Evolutionary conservation across 1,139 yeast genomes (phyloP).

Genomic region (Hanseniaspora uvarum): DNA sequence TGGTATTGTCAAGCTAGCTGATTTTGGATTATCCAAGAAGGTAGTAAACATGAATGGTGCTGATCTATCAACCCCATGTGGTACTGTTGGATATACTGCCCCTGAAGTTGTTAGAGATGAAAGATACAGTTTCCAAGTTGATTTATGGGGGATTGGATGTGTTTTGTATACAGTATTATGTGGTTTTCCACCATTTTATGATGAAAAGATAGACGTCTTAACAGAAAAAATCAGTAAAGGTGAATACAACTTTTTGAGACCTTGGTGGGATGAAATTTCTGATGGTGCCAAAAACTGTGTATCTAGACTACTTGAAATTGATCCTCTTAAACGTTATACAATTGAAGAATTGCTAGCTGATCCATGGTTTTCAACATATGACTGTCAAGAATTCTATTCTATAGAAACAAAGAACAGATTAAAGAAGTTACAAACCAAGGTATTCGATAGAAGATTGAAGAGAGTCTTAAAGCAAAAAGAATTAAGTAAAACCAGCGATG

Average conservation of each 20-base stretch:
- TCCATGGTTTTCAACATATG: conserved; percentile 54
- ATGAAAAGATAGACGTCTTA: conserved; percentile 69
- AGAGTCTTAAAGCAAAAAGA: conserved; percentile 16
- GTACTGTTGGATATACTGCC: conserved; percentile 85
- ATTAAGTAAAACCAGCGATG: conserved; percentile 2
- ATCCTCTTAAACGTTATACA: conserved; percentile 66
- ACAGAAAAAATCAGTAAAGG: conserved; percentile 78
- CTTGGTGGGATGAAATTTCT: conserved; percentile 97
- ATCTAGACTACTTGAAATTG: conserved; percentile 63
- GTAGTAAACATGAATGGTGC: conserved; percentile 44
- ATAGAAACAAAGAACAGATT: conserved; percentile 2
- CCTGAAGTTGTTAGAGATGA: conserved; percentile 88
- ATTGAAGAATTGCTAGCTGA: conserved; percentile 69
- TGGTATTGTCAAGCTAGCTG: conserved; percentile 78
- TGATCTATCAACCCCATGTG: conserved; percentile 62
- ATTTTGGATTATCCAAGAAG: conserved; percentile 84
- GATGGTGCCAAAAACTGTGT: conserved; percentile 73
- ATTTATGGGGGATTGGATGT: conserved; percentile 95
- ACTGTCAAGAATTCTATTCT: conserved; percentile 20
- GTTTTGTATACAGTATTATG: conserved; percentile 79
- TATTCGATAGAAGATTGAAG: conserved; percentile 17
- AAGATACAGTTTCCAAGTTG: conserved; percentile 79
- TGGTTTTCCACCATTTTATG: conserved; percentile 95
- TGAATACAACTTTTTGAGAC: conserved; percentile 68
- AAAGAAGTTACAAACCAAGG: conserved; percentile 1